Evolutionary conservation across 2,329 filamentous ascomycete genomes (phyloP).

Genomic region (Botrytis galanthina): DNA sequence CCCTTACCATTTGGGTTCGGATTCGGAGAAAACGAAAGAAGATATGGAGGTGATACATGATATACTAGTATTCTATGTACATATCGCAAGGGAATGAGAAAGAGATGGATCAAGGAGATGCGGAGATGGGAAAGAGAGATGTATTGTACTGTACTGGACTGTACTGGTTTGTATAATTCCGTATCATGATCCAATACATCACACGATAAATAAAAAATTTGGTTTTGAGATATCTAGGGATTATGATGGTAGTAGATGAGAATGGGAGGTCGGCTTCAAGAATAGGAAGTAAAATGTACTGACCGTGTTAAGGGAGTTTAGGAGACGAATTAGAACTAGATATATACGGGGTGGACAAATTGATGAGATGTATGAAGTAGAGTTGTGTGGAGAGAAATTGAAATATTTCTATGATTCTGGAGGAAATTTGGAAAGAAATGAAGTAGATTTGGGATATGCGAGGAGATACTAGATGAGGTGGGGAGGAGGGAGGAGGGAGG

Average conservation of each 20-base stretch:
- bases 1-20: not conserved
- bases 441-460: not conserved
- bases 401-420: not conserved
- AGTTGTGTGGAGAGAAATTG: not conserved
- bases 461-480: not conserved
- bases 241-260: not conserved
- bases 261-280: rapidly evolving
- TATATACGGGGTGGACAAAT: not conserved
- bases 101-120: not conserved
- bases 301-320: too few species aligned
- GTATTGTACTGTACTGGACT: not conserved
- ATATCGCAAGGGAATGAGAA: not conserved
- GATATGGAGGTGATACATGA: not conserved
- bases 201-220: not conserved
- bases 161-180: not conserved
- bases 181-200: too few species aligned
- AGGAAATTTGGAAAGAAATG: not conserved
- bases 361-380: not conserved
- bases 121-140: not conserved
- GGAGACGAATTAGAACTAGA: not conserved
- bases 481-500: not conserved
- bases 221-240: not conserved
- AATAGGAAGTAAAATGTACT: not conserved
- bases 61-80: not conserved
- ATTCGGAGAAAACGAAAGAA: not conserved